Evolutionary conservation across 768 basidiomycete genomes (phyloP).

Genomic region (Arthromyces matolae): DNA sequence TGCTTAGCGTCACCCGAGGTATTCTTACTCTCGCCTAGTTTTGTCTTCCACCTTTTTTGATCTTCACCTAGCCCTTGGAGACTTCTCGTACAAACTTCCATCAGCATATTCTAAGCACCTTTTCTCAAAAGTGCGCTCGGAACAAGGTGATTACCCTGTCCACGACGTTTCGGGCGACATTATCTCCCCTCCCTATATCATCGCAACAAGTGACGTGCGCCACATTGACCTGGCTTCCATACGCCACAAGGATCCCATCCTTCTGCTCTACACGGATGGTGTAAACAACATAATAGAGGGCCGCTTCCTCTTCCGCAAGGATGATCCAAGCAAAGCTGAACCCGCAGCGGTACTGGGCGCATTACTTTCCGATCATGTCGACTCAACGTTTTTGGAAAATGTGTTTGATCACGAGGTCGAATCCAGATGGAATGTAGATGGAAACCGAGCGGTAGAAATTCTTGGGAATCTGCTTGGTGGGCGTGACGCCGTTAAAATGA

Average conservation of each 20-base stretch:
- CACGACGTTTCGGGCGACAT: conserved; percentile 9
- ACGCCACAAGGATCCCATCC: conserved; percentile 2
- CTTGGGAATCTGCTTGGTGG: conserved; percentile 17
- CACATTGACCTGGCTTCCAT: conserved; percentile 10
- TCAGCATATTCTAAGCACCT: conserved; percentile 5
- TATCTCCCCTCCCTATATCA: conserved; percentile 13
- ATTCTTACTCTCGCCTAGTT: not conserved
- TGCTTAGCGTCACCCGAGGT: conserved; percentile 14
- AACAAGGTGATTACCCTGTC: not conserved
- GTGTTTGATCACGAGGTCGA: conserved; percentile 15
- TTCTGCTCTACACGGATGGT: conserved; percentile 14
- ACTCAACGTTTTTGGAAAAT: not conserved
- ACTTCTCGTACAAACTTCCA: conserved; percentile 14
- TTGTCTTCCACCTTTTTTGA: not conserved
- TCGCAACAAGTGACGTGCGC: conserved; percentile 7
- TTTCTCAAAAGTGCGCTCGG: conserved; percentile 9
- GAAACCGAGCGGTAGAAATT: conserved; percentile 15
- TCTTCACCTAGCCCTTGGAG: conserved; percentile 10
- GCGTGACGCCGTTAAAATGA: conserved; percentile 9
- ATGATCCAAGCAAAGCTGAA: conserved; percentile 8
- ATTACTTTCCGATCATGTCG: conserved; percentile 10
- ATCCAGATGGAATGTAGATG: conserved; percentile 11
- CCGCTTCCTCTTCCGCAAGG: conserved; percentile 14
- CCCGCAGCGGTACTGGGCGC: conserved; percentile 11
- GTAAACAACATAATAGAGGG: conserved; percentile 15